A percentile compares a stretch with the other conserved stretches of the same genome.
Evolutionary conservation across 495 filamentous ascomycete species (phyloP).

Genomic region (Penicillium roqueforti): DNA sequence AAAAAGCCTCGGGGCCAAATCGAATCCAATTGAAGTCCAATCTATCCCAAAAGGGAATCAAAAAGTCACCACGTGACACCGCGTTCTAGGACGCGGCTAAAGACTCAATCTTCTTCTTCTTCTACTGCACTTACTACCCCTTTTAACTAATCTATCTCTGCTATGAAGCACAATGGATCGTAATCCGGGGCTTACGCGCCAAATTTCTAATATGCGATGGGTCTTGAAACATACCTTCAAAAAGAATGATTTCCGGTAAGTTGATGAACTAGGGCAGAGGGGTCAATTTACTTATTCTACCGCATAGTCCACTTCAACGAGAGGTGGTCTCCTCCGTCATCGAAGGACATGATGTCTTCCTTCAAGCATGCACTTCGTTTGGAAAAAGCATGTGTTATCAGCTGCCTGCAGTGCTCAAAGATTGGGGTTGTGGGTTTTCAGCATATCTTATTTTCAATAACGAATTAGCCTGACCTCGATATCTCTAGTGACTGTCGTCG

Average conservation of each 20-base stretch:
- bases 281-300: slow-evolving; percentile 11
- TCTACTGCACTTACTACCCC: background rate
- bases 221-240: slow-evolving; percentile 78
- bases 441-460: background rate
- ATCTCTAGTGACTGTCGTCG: slow-evolving; percentile 73
- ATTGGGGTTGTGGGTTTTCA: slow-evolving; percentile 60
- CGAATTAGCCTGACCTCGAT: slow-evolving; percentile 3
- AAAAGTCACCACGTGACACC: slow-evolving; percentile 12
- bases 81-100: slow-evolving; percentile 5
- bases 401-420: slow-evolving; percentile 80
- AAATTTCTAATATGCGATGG: slow-evolving; percentile 70
- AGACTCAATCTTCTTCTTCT: background rate
- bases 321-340: slow-evolving; percentile 82
- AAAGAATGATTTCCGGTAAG: slow-evolving; percentile 67
- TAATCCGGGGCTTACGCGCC: slow-evolving; percentile 9
- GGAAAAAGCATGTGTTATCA: slow-evolving; percentile 96
- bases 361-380: slow-evolving; percentile 95
- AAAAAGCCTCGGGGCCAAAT: too few species aligned
- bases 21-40: background rate
- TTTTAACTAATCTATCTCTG: background rate
- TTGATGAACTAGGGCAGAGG: slow-evolving; percentile 1
- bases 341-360: slow-evolving; percentile 83
- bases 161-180: slow-evolving; percentile 1
- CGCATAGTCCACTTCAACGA: slow-evolving; percentile 69
- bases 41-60: slow-evolving; percentile 7